Base-by-base conservation (phyloP, 1,139 yeast genomes). In the Taphrina communis region DNA sequence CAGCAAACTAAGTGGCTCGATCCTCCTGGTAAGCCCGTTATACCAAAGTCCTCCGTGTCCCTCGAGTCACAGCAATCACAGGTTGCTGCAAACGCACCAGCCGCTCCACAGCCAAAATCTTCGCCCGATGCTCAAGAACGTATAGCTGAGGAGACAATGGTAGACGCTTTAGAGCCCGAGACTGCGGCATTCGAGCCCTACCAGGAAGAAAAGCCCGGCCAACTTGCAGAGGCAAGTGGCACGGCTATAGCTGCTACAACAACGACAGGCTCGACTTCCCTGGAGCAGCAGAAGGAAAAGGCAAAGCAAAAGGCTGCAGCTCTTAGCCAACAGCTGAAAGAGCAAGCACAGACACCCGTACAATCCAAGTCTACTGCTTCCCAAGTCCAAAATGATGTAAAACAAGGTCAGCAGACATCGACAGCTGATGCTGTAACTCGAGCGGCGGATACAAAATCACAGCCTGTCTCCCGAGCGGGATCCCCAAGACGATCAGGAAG, bases 1-100 rank as follows among this genome's bases (percentile, higher is more conserved):
- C 65, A 63, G 12, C 67, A 63, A 36, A 6, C 38, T 3, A 50
- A 50, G 19, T 63, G 67, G 67, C 50, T 31, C 9, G 61, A 63
- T 8, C 46, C 46, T 6, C 67, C 67, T 14, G 56, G 61, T 11
- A 63, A 44, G 51, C 36, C 53, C 46, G 44, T 9, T 21, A 9
- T 36, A 1, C 58, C 8, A 12, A 35, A 36, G 21, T 35, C 39
- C 25, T 19, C 35, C 6, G n/a, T n/a, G 36, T 9, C 53, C 8
- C 6, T 25, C 31, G 53, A 50, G 36, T 1, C 36, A 11, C 53
- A 50, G n/a, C 36, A 21, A n/a, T 21, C 12, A 4, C 53, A 50
- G 12, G 53, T 2, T 1, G n/a, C n/a, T 2, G 2, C 48, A 44
- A 44, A 2, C n/a, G 19, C n/a, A 12, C 14, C 25, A 11, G 36